Percentiles rank a stretch among this genome's conserved stretches.
phyloP scores from a whole-genome alignment of 2,329 filamentous ascomycete genomes.

The Fusarium pseudoanthophilum region DNA sequence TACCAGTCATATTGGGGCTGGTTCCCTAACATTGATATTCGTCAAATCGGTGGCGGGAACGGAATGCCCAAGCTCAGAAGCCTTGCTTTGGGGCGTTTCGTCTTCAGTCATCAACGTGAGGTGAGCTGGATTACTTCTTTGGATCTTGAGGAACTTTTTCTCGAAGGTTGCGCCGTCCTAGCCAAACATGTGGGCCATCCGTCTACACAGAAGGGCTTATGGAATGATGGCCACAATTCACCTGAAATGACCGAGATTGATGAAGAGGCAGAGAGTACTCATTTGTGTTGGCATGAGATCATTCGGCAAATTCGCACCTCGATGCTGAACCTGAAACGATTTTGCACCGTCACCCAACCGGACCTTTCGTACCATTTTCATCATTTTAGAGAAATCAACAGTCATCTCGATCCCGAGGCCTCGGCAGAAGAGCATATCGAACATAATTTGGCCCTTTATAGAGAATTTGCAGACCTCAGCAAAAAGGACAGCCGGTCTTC shows the following conservation, averaged over 20 bases:
- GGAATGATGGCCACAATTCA: neutral
- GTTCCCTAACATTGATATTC: neutral
- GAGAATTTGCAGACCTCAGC: too few relatives aligned
- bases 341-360: accelerated
- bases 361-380: too few relatives aligned
- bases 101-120: neutral
- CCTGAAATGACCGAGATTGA: accelerated
- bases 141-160: neutral
- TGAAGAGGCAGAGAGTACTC: neutral
- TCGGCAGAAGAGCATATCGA: too few relatives aligned
- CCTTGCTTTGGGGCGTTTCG: neutral
- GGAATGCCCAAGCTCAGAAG: neutral
- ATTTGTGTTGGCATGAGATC: neutral
- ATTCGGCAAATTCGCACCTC: neutral
- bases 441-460: too few relatives aligned
- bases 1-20: neutral
- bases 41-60: neutral
- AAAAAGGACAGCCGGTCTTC: accelerated
- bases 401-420: too few relatives aligned
- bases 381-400: too few relatives aligned
- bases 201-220: neutral
- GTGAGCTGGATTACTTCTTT: neutral
- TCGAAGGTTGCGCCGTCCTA: neutral
- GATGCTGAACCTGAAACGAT: neutral
- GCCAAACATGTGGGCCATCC: accelerated